Conservation (phyloP, 176 grass and related monocot genomes). For the Zizania latifolia region DNA sequence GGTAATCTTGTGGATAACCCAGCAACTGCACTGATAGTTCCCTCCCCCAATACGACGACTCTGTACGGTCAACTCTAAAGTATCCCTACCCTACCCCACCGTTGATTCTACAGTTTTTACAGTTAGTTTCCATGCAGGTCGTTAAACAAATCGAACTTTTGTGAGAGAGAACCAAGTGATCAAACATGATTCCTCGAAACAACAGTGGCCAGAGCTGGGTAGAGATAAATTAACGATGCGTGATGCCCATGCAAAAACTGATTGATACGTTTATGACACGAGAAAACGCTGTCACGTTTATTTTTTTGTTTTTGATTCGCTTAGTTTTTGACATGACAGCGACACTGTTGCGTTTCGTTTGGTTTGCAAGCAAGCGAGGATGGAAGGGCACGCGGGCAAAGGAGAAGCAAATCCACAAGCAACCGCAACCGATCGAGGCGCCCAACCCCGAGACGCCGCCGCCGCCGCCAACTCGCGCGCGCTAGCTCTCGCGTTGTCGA, state of each 20-base stretch:
- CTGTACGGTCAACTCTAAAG: neutral
- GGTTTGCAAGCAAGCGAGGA: neutral
- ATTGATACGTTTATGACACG: neutral
- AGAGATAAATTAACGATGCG: neutral
- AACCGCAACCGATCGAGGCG: conserved; percentile 9
- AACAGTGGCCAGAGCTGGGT: too few relatives aligned
- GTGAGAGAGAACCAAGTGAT: too few relatives aligned
- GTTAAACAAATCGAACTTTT: neutral
- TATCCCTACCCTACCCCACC: neutral
- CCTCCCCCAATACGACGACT: neutral
- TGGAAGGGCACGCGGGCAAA: conserved; percentile 22
- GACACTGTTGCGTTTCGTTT: neutral
- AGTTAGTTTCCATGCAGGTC: neutral
- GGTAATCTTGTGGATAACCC: conserved; percentile 14
- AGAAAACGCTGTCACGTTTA: neutral
- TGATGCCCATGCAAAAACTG: neutral
- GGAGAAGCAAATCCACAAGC: conserved; percentile 21
- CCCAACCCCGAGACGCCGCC: neutral
- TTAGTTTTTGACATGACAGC: neutral
- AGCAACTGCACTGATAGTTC: neutral
- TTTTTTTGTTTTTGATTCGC: too few relatives aligned
- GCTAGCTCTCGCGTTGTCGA: neutral
- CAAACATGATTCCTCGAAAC: too few relatives aligned
- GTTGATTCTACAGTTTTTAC: neutral
- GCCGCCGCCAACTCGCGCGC: conserved; percentile 6